phyloP scores from a whole-genome alignment of 805 yeast genomes.

The Nakazawaea ambrosiae region DNA sequence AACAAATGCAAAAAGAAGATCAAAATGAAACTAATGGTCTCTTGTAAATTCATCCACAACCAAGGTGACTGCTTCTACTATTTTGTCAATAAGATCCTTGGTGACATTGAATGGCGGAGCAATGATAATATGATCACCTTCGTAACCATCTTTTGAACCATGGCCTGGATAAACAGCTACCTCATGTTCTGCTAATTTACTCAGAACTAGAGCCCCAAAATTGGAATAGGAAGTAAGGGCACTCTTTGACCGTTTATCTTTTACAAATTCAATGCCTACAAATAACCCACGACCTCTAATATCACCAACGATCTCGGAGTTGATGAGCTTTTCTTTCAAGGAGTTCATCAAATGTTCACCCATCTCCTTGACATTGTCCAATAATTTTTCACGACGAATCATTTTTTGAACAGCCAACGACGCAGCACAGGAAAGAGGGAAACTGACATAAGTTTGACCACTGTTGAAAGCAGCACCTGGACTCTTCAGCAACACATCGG shows the following conservation, averaged over 20 bases:
- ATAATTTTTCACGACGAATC: conserved; percentile 24
- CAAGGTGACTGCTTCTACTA: too few species aligned
- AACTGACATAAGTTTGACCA: conserved; percentile 47
- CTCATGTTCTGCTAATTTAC: too few species aligned
- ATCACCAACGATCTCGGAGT: conserved; percentile 30
- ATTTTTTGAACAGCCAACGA: conserved; percentile 40
- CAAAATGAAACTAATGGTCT: too few species aligned
- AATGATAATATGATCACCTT: too few species aligned
- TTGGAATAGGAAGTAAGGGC: conserved; percentile 33
- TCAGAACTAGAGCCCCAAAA: neutral
- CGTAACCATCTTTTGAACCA: too few species aligned
- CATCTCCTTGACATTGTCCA: conserved; percentile 34
- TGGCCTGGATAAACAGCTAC: too few species aligned
- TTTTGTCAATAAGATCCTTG: too few species aligned
- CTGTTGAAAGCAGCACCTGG: conserved; percentile 32
- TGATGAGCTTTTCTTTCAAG: neutral
- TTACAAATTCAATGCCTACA: conserved; percentile 51
- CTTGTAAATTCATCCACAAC: too few species aligned
- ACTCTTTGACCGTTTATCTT: conserved; percentile 39
- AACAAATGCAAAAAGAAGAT: too few species aligned
- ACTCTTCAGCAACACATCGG: conserved; percentile 28
- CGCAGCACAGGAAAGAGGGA: conserved; percentile 36
- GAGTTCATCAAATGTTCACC: conserved; percentile 23
- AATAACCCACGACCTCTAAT: conserved; percentile 60
- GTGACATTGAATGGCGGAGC: too few species aligned